Percentiles rank a stretch among this genome's conserved stretches.
phyloP scores from a whole-genome alignment of 208 protist species.

The Herpetomonas muscarum region DNA sequence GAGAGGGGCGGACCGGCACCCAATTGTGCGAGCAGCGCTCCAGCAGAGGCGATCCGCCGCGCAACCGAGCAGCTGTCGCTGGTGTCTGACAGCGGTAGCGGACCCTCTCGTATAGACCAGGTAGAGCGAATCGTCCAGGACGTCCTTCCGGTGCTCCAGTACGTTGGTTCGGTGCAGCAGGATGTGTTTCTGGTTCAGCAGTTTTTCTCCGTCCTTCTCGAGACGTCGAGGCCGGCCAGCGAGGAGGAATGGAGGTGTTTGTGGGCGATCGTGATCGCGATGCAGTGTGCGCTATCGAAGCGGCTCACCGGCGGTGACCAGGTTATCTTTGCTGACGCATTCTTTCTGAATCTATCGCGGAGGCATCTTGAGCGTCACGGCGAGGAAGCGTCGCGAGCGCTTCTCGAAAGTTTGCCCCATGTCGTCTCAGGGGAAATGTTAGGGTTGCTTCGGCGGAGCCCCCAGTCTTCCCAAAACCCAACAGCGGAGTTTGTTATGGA shows the following conservation, averaged over 20 bases:
- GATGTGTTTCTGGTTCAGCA: constrained; percentile 66
- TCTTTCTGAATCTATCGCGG: constrained; percentile 59
- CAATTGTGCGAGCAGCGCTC: too few relatives aligned
- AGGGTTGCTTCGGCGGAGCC: constrained; percentile 3
- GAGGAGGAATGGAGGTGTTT: constrained; percentile 59
- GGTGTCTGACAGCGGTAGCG: constrained; percentile 9
- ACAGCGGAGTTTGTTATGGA: constrained; percentile 49
- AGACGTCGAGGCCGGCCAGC: constrained; percentile 21
- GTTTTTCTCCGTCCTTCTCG: constrained; percentile 47
- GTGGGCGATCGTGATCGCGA: constrained; percentile 40
- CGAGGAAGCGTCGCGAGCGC: constrained; percentile 12
- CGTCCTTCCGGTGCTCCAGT: constrained; percentile 42
- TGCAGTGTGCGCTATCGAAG: constrained; percentile 50
- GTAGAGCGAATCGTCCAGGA: constrained; percentile 25
- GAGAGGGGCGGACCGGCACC: too few relatives aligned
- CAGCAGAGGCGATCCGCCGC: too few relatives aligned
- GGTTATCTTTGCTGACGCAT: constrained; percentile 64
- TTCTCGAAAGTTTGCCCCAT: constrained; percentile 22
- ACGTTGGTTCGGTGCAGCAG: constrained; percentile 38
- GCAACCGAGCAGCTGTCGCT: constrained; percentile 20
- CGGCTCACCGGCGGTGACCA: constrained; percentile 22
- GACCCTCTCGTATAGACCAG: constrained; percentile 21
- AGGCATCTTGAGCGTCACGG: constrained; percentile 19
- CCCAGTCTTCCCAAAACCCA: constrained; percentile 3
- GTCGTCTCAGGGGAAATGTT: constrained; percentile 45